A percentile compares a stretch with the other conserved stretches of the same genome.
Conservation (phyloP, 2,329 filamentous ascomycete species). For the Ophiocordyceps unilateralis region DNA sequence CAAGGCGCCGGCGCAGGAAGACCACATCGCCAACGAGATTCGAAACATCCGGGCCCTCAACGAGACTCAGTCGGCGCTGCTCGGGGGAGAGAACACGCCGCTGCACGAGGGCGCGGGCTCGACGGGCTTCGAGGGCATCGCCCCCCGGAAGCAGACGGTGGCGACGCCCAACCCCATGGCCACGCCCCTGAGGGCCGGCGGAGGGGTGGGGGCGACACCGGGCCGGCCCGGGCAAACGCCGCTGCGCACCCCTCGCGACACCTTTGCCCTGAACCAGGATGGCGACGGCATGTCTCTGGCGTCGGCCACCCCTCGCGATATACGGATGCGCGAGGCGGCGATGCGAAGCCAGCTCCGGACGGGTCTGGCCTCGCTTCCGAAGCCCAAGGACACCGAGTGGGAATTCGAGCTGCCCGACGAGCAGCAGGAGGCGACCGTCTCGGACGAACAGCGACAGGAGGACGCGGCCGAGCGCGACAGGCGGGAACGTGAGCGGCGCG, state of each 20-base stretch:
- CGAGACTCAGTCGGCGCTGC: constrained; percentile 79
- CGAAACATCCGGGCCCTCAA: constrained; percentile 83
- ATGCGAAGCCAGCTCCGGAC: constrained; percentile 51
- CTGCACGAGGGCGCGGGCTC: constrained; percentile 66
- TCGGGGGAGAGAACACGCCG: constrained; percentile 88
- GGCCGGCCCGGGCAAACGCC: constrained; percentile 62
- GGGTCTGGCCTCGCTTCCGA: constrained; percentile 68
- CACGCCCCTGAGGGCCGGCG: constrained; percentile 57
- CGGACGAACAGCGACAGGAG: constrained; percentile 33
- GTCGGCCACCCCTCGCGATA: constrained; percentile 59
- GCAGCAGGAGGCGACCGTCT: constrained; percentile 37
- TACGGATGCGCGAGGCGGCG: constrained; percentile 53
- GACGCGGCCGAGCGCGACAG: constrained; percentile 59
- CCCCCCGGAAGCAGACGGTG: constrained; percentile 62
- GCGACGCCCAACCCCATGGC: constrained; percentile 94
- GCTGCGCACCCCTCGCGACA: constrained; percentile 75
- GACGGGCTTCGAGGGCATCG: constrained; percentile 74
- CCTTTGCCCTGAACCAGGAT: constrained; percentile 63
- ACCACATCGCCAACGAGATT: constrained; percentile 92
- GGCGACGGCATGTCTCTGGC: constrained; percentile 45
- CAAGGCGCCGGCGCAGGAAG: constrained; percentile 77
- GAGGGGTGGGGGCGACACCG: constrained; percentile 52
- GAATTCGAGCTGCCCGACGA: constrained; percentile 86
- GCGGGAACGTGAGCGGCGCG: constrained; percentile 54
- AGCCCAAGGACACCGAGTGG: constrained; percentile 86